Base-by-base conservation (phyloP, 306 rosid species). In the Trichosanthes cucumerina region DNA sequence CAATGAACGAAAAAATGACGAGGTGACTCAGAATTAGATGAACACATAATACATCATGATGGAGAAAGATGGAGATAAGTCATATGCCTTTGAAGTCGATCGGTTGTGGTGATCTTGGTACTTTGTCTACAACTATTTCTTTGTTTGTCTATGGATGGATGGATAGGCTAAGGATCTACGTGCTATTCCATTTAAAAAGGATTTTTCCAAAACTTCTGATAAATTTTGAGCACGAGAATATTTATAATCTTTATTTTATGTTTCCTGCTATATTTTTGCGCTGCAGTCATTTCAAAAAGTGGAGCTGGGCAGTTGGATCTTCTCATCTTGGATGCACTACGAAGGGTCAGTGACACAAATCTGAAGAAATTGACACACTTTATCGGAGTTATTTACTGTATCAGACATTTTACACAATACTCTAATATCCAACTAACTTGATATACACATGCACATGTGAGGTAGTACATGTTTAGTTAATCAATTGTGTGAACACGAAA, bases 281-380 rank as follows among this genome's bases (percentile, higher is more conserved):
- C 85, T 84, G 73, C 88, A 95, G 97, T 89, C 43, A 95, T 95
- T 79, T 92, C 97, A 1, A 91, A 92, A 87, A 83, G 86, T 82
- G 98, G 97, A 24, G 95, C 89, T 74, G 97, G 98, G 60, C 98
- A 90, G 85, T 79, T 95, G 90, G 97, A 91, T 90, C 91, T 95
- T 87, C 96, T 95, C 59, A 87, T 95, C 77, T 76, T 95, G 97
- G 97, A 91, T 78, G 84, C 96, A 4, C 83, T 89, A 81, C 88
- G 86, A 64, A 89, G 70, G 96, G 95, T 92, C 52, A 81, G 90
- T 46, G 12, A 68, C 75, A 68, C 52, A 68, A 68, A 68, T 38
- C 46, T 68, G 16, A 41, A 68, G 75, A 10, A 68, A 9, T 4
- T 63, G 44, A 8, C 71, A 63, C 71, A 47, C 53, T 63, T 34